These are phyloP conservation scores for Phenoliferia sp. DNA, from an alignment of 1,284 basidiomycete genomes.

Conservation along the genomic window DNA sequence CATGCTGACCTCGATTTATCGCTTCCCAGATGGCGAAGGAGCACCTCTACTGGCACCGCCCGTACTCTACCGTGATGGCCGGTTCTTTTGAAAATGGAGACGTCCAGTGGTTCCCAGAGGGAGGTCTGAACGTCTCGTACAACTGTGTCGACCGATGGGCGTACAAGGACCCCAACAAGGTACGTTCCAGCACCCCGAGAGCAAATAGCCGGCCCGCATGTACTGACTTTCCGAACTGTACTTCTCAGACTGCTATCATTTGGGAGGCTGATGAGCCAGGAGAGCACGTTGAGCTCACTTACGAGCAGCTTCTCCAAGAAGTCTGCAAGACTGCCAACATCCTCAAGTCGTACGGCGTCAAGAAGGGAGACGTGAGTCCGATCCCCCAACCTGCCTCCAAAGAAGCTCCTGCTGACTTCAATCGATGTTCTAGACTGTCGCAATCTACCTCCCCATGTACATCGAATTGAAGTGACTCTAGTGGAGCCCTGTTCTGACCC, in stretches of 20 bases:
- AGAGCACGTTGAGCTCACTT: slow-evolving; percentile 71
- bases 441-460: slow-evolving; percentile 59
- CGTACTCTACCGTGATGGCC: slow-evolving; percentile 81
- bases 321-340: slow-evolving; percentile 89
- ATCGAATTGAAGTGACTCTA: too few species aligned
- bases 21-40: slow-evolving; percentile 66
- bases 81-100: slow-evolving; percentile 84
- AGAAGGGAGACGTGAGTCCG: slow-evolving; percentile 74
- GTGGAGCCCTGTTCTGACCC: too few species aligned
- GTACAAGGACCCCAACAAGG: slow-evolving; percentile 84
- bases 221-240: neutral
- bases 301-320: slow-evolving; percentile 80
- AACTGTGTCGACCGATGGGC: slow-evolving; percentile 98
- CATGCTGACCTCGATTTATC: slow-evolving; percentile 4
- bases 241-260: slow-evolving; percentile 75
- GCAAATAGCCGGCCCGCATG: too few species aligned
- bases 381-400: too few species aligned
- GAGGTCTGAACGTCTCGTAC: slow-evolving; percentile 66
- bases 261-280: slow-evolving; percentile 96
- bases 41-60: slow-evolving; percentile 81
- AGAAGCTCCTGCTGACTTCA: neutral
- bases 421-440: slow-evolving; percentile 52
- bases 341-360: slow-evolving; percentile 81
- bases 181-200: slow-evolving; percentile 39
- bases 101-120: slow-evolving; percentile 77